Evolutionary conservation across 2,329 filamentous ascomycete genomes (phyloP).

Genomic region (Colletotrichum agaves): DNA sequence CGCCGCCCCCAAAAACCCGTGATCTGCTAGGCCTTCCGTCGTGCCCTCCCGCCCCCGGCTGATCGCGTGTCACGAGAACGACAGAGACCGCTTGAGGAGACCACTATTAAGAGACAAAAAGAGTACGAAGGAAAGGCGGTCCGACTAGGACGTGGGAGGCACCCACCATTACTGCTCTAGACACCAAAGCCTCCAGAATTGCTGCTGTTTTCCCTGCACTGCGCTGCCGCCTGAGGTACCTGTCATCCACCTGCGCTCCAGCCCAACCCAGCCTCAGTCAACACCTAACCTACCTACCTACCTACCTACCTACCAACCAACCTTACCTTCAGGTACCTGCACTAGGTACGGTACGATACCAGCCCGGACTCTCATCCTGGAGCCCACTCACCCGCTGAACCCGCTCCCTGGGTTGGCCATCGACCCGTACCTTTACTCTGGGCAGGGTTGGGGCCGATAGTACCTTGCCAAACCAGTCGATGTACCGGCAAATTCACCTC

Average conservation of each 20-base stretch:
- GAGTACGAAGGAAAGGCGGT: constrained; percentile 3
- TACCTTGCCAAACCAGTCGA: constrained; percentile 16
- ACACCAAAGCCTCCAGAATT: background rate
- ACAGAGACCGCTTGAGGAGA: constrained; percentile 7
- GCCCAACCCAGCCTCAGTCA: constrained; percentile 24
- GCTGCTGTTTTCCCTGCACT: background rate
- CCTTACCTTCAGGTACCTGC: background rate
- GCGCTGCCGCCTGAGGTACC: too few species aligned
- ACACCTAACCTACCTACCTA: too few species aligned
- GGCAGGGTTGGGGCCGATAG: constrained; percentile 5
- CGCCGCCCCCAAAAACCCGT: constrained; percentile 11
- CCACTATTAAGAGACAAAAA: background rate
- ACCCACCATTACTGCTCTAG: constrained; percentile 6
- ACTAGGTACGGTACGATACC: constrained; percentile 4
- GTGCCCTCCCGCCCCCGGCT: constrained; percentile 15
- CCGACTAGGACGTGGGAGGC: constrained; percentile 1
- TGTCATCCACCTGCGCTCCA: background rate
- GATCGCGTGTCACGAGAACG: constrained; percentile 34
- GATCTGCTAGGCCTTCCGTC: constrained; percentile 1
- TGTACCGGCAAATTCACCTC: constrained; percentile 29
- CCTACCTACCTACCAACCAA: too few species aligned
- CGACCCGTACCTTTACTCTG: constrained; percentile 1
- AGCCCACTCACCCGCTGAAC: constrained; percentile 20
- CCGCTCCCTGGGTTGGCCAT: background rate
- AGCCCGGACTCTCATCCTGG: background rate